A percentile compares a stretch with the other conserved stretches of the same genome.
Conservation (phyloP, 2,329 filamentous ascomycete species). For the Cytospora piceae region DNA sequence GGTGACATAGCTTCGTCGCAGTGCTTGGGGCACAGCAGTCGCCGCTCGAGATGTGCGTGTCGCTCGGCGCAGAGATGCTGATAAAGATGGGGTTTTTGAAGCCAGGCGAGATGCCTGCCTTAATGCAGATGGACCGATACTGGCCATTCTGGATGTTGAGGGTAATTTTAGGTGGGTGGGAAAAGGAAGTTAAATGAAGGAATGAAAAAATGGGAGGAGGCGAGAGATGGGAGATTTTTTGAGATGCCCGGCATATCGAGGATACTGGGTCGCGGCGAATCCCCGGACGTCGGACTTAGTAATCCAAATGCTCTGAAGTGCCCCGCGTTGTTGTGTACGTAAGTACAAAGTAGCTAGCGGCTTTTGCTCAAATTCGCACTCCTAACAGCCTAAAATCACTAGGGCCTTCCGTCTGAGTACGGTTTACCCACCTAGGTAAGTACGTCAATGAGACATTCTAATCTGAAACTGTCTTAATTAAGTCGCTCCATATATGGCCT, state of each 20-base stretch:
- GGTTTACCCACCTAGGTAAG: no score
- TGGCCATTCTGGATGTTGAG: conserved; percentile 56
- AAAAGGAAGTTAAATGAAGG: not conserved
- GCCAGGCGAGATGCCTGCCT: conserved; percentile 72
- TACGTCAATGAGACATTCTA: no score
- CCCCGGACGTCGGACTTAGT: conserved; percentile 8
- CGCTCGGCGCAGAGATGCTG: conserved; percentile 41
- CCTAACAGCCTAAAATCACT: not conserved
- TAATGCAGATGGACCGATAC: conserved; percentile 68
- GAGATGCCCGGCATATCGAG: conserved; percentile 9
- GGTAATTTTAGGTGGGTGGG: not conserved
- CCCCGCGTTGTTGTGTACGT: not conserved
- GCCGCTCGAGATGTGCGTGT: conserved; percentile 41
- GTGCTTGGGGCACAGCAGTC: conserved; percentile 35
- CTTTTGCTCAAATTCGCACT: not conserved
- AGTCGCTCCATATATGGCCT: no score
- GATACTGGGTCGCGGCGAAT: conserved; percentile 6
- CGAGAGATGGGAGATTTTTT: conserved; percentile 27
- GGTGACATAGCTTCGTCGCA: conserved; percentile 74
- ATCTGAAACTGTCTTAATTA: no score
- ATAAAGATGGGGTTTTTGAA: conserved; percentile 46
- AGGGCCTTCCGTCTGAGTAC: no score
- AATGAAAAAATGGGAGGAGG: conserved; percentile 30
- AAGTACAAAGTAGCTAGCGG: not conserved
- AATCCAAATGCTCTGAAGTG: not conserved